Evolutionary conservation across 2,329 filamentous ascomycete genomes (phyloP).

Genomic region (Aspergillus uvarum): DNA sequence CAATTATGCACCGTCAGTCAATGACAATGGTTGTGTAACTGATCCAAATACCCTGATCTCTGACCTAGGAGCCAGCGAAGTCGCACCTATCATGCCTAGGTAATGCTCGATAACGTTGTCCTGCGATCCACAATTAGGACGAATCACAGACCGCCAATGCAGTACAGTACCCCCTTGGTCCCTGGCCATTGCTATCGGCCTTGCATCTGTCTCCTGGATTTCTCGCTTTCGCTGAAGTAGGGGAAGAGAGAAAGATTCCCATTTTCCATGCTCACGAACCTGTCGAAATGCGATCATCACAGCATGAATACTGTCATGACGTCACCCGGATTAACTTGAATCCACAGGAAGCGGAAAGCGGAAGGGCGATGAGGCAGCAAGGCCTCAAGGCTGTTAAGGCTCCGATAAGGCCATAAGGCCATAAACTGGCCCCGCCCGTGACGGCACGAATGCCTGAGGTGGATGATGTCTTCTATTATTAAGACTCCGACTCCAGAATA

Average conservation of each 20-base stretch:
- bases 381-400: background rate
- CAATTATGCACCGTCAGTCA: background rate
- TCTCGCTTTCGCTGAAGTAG: background rate
- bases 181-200: background rate
- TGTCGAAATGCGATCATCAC: background rate
- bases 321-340: background rate
- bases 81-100: background rate
- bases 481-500: background rate
- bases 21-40: background rate
- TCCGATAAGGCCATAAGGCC: background rate
- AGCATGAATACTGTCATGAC: background rate
- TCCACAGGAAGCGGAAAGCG: background rate
- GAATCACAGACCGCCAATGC: background rate
- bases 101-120: background rate
- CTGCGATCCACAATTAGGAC: background rate
- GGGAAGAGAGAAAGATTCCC: background rate
- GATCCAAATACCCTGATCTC: background rate
- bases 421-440: background rate
- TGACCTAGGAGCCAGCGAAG: background rate
- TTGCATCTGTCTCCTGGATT: background rate
- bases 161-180: background rate
- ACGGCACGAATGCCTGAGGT: background rate
- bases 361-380: background rate
- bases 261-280: background rate
- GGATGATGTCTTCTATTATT: background rate